phyloP scores from a whole-genome alignment of 148 eudicot genomes.

The Fallopia convolvulus region DNA sequence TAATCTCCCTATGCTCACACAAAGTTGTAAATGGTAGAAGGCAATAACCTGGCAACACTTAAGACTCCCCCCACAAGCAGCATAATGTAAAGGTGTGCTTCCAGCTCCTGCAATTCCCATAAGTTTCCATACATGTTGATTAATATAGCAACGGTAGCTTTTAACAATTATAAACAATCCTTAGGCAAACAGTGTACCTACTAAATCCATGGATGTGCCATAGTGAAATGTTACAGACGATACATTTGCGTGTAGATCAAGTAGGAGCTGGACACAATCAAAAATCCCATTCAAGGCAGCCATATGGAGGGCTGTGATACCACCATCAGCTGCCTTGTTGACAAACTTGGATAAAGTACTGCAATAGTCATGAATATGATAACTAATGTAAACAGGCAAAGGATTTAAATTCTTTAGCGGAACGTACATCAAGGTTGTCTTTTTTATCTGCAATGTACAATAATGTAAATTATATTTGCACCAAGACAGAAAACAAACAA shows the following conservation, averaged over 20 bases:
- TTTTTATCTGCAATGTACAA: no score
- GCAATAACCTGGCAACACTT: conserved; percentile 76
- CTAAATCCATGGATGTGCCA: conserved; percentile 93
- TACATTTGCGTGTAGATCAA: conserved; percentile 81
- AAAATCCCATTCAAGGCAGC: conserved; percentile 86
- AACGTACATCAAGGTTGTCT: no score
- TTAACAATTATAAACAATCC: no score
- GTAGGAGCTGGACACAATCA: conserved; percentile 81
- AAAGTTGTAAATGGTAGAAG: no score
- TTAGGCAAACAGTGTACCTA: conserved; percentile 37
- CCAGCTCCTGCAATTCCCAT: conserved; percentile 59
- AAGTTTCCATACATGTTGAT: no score
- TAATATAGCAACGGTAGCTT: no score
- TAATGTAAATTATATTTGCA: no score
- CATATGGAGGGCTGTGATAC: conserved; percentile 96
- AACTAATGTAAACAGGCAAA: background rate
- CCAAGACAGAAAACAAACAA: no score
- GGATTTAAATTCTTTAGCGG: no score
- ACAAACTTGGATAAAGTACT: conserved; percentile 81
- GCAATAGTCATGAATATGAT: conserved; percentile 13
- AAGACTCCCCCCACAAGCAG: conserved; percentile 93
- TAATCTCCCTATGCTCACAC: no score
- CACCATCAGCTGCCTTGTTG: conserved; percentile 94
- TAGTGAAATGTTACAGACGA: conserved; percentile 85
- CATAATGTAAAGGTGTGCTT: conserved; percentile 96